Base-by-base conservation (phyloP, 106 monocot species). In the Platanthera zijinensis region DNA sequence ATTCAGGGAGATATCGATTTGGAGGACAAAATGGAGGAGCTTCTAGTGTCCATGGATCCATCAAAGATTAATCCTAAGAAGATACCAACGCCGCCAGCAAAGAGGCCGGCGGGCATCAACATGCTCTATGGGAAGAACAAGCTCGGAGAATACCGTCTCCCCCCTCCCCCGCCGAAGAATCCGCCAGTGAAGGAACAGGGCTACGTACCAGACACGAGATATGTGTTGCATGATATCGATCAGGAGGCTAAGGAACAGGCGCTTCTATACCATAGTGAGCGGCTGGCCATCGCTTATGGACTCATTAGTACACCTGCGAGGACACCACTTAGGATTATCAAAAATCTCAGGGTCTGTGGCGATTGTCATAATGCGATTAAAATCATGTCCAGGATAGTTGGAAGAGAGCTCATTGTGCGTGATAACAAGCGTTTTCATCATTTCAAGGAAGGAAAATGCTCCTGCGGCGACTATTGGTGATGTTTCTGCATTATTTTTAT, bases 171-270 rank as follows among this genome's bases (percentile, higher is more conserved):
- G 6, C 82, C 82, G 9, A 90, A 83, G 77, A 87, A 84, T 52
- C 83, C 85, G 14, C 85, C 83, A 57, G 90, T 89, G 79, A 87
- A 92, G 80, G 90, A 96, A 48, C 85, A 88, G 51, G 87, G 79
- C 7, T 96, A 96, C 74, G 96, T 96, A 10, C 96, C 96, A 1
- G 92, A 96, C 74, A 96, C 96, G 1, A 88, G 92, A 72, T 96
- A 96, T 75, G 96, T 96, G 71, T 81, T 96, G 18, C 96, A 96
- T 79, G 96, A 96, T 77, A 96, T 96, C 68, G 96, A 96, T 82
- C 90, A 92, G 68, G 92, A 96, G 73, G 96, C 96, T 28, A 96
- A 96, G 79, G 96, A 96, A 84, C 96, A 96, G 69, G 92, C 95
- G 71, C 77, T 96, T 63, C 82, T 96, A 14, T 96, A 96, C 32